Conservation (phyloP, 163 green algal genomes). For the Volvox carteri region DNA sequence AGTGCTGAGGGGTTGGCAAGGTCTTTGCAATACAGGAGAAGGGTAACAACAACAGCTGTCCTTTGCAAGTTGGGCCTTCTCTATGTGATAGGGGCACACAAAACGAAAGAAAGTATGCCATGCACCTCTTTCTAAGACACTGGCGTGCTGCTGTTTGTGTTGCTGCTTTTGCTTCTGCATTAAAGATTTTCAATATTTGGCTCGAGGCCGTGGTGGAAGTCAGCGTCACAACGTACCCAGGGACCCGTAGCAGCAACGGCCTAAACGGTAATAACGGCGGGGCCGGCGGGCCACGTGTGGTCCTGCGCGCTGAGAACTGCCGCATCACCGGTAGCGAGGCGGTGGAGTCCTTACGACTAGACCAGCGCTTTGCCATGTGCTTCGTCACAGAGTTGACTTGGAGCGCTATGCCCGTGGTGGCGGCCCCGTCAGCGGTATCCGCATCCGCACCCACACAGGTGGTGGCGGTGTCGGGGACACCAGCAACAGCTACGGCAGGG, state of each 20-base stretch:
- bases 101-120: too few species aligned
- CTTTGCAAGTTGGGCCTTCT: too few species aligned
- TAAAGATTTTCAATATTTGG: slow-evolving; percentile 78
- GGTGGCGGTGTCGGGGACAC: neutral
- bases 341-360: slow-evolving; percentile 65
- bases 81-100: too few species aligned
- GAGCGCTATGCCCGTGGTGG: slow-evolving; percentile 11
- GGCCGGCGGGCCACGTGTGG: slow-evolving; percentile 38
- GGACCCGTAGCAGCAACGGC: slow-evolving; percentile 43
- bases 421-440: neutral
- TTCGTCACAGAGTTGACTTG: slow-evolving; percentile 68
- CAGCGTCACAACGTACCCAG: slow-evolving; percentile 62
- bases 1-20: too few species aligned
- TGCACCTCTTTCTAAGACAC: too few species aligned
- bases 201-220: slow-evolving; percentile 75
- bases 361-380: slow-evolving; percentile 71
- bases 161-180: too few species aligned
- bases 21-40: too few species aligned
- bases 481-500: neutral
- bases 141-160: too few species aligned
- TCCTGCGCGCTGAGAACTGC: slow-evolving; percentile 73
- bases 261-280: neutral
- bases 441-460: too few species aligned
- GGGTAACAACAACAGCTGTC: too few species aligned
- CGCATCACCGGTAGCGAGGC: slow-evolving; percentile 59